These are phyloP conservation scores for Kewa caespitosa DNA, from an alignment of 179 eudicot species.

Conservation along the genomic window DNA sequence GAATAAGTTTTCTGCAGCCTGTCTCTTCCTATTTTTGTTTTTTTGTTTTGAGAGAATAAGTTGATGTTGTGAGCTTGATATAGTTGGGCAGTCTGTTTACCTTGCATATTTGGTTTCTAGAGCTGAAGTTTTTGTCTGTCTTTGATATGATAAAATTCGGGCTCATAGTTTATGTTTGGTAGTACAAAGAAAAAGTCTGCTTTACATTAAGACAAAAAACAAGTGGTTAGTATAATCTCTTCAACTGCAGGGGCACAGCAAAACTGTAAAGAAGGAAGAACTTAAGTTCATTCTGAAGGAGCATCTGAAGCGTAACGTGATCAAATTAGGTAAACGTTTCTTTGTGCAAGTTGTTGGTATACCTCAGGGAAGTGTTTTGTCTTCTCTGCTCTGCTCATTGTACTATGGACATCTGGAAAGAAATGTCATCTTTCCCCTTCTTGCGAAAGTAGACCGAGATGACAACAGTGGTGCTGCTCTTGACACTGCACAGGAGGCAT, in stretches of 20 bases:
- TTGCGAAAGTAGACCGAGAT: slow-evolving; percentile 33
- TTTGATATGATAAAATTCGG: not conserved
- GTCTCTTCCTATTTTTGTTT: too few species aligned
- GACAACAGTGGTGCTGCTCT: slow-evolving; percentile 17
- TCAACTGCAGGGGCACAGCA: slow-evolving; percentile 55
- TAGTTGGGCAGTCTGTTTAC: not conserved
- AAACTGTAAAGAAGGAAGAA: slow-evolving; percentile 44
- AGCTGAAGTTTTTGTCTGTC: not conserved
- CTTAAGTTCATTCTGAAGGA: slow-evolving; percentile 44
- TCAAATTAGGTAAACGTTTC: slow-evolving; percentile 46
- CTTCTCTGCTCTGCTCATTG: slow-evolving; percentile 80
- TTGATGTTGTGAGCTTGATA: not conserved
- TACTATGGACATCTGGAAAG: slow-evolving; percentile 84
- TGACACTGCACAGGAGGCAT: slow-evolving; percentile 15
- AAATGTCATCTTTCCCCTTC: slow-evolving; percentile 52
- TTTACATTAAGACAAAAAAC: not conserved
- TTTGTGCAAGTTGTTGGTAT: slow-evolving; percentile 81
- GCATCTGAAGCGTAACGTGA: slow-evolving; percentile 72
- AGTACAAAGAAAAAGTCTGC: not conserved
- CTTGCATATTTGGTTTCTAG: not conserved
- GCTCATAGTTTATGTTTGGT: not conserved
- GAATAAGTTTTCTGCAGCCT: too few species aligned
- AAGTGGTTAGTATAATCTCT: not conserved
- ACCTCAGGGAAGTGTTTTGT: slow-evolving; percentile 90
- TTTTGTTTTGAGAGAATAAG: too few species aligned